A percentile compares a stretch with the other conserved stretches of the same genome.
Evolutionary conservation across 139 green algal genomes (phyloP).

Genomic region (Auxenochlorella pyrenoidosa): DNA sequence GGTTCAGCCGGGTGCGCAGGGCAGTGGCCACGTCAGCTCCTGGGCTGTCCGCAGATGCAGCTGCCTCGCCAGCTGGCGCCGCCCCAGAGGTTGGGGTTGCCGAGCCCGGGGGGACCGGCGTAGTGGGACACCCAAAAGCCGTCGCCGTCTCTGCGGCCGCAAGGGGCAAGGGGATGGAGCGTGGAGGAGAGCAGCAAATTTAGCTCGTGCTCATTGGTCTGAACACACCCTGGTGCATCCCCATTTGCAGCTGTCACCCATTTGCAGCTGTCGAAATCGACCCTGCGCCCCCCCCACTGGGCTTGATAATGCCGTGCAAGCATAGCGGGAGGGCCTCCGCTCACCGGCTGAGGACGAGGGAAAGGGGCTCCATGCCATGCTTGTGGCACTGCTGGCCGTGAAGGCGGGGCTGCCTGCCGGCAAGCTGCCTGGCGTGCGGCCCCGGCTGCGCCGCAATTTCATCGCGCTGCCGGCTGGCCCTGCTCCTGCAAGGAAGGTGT

Average conservation of each 20-base stretch:
- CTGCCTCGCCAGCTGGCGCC: not conserved
- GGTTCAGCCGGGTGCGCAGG: constrained; percentile 5
- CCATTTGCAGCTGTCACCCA: too few species aligned
- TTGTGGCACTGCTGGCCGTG: constrained; percentile 2
- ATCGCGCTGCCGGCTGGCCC: not conserved
- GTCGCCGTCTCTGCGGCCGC: not conserved
- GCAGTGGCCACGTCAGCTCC: constrained; percentile 2
- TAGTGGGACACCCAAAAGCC: not conserved
- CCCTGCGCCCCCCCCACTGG: too few species aligned
- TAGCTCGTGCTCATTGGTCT: too few species aligned
- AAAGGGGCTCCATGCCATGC: constrained; percentile 27
- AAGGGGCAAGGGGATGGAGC: too few species aligned
- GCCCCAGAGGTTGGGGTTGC: constrained; percentile 5
- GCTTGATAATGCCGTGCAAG: not conserved
- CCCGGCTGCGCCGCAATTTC: not conserved
- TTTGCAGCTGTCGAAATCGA: too few species aligned
- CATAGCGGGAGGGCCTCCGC: not conserved
- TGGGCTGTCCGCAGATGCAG: not conserved
- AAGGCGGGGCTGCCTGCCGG: constrained; percentile 25
- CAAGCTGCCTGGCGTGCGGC: not conserved
- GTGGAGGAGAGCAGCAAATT: too few species aligned
- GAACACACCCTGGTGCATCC: too few species aligned
- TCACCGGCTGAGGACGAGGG: constrained; percentile 15
- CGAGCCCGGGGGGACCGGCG: not conserved
- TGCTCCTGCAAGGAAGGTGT: not conserved